Percentiles rank a stretch among this genome's conserved stretches.
phyloP scores from a whole-genome alignment of 768 basidiomycete genomes.

The Tricholoma matsutake region DNA sequence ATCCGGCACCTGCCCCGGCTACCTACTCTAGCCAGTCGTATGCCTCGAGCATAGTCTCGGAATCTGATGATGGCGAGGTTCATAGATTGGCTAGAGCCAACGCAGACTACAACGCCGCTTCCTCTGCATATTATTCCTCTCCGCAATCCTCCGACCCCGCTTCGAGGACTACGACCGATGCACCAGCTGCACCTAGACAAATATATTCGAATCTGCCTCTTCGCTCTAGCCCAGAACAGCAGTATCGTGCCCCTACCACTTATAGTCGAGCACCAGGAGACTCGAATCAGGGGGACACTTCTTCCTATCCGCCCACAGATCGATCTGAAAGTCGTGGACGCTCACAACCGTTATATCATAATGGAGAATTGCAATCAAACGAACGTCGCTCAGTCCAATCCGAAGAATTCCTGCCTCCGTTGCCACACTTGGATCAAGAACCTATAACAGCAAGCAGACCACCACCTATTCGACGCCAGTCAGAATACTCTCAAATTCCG shows the following conservation, averaged over 20 bases:
- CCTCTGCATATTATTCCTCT: constrained; percentile 31
- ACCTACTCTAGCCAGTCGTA: constrained; percentile 9
- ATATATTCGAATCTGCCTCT: constrained; percentile 16
- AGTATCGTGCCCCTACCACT: constrained; percentile 3
- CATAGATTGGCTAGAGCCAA: constrained; percentile 39
- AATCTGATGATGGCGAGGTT: constrained; percentile 39
- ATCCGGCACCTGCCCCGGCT: background rate
- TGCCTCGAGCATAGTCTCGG: constrained; percentile 27
- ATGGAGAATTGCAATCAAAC: constrained; percentile 3
- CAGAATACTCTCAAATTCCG: constrained; percentile 13
- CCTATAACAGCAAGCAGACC: background rate
- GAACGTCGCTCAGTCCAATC: constrained; percentile 6
- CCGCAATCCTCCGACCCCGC: constrained; percentile 3
- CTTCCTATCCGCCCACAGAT: constrained; percentile 5
- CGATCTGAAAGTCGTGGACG: background rate
- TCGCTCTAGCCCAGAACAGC: constrained; percentile 19
- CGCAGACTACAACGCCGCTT: constrained; percentile 39
- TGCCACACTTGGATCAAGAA: constrained; percentile 5
- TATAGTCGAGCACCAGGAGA: background rate
- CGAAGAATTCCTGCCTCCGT: constrained; percentile 8
- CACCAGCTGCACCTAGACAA: constrained; percentile 2
- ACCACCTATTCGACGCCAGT: constrained; percentile 1
- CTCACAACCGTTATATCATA: background rate
- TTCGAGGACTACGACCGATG: background rate
- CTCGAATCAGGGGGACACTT: background rate